Evolutionary conservation across 1,284 basidiomycete genomes (phyloP), one percentile per base, ranked within the genome.

Genomic region (Vanrija sp.): DNA sequence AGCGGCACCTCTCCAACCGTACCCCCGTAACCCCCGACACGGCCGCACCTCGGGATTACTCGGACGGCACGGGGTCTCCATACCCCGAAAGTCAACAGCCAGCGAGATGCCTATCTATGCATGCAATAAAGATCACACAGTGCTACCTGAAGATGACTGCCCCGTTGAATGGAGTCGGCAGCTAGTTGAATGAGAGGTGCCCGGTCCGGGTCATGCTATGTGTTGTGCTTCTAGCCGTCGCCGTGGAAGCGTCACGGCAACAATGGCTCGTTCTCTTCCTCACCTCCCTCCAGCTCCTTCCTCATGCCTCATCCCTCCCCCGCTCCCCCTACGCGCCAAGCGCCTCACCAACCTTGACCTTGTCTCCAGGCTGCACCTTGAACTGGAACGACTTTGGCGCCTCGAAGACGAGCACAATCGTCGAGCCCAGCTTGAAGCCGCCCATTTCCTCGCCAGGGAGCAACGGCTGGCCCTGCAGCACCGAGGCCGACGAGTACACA

Each of bases 371-470:
- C 64, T 86, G 79, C n/a, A 95, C 82, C 2, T 79, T 74, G 68
- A 97, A 98, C 69, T 85, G 82, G 72, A 94, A 98, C 42, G 85
- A 79, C 57, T 82, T 80, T 0, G 96, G 94, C 0, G 94, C 95
- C 78, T 98, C 96, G 69, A 98, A 97, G 2, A 98, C 90, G 45
- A 99, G 81, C 19, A 99, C 95, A 67, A 99, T 88, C 3, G 95
- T 98, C 72, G 88, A 91, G 1, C 95, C 96, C 2, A 99, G 81
- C 67, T 86, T 87, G 80, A 99, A 99, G 0, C 93, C 94, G 47
- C 95, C 95, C 89, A 98, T 93, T 79, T 98, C 94, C 71, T 97
- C 89, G 1, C 91, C 94, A 3, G 87, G 81, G 0, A 79, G 80
- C 43, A 98, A 80, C 4, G 94, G 94, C 73, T 98, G 93, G 0